Evolutionary conservation across 2,329 filamentous ascomycete species (phyloP), one percentile per base, ranked within the genome.

Genomic region (Phaeosphaeriaceae sp.): DNA sequence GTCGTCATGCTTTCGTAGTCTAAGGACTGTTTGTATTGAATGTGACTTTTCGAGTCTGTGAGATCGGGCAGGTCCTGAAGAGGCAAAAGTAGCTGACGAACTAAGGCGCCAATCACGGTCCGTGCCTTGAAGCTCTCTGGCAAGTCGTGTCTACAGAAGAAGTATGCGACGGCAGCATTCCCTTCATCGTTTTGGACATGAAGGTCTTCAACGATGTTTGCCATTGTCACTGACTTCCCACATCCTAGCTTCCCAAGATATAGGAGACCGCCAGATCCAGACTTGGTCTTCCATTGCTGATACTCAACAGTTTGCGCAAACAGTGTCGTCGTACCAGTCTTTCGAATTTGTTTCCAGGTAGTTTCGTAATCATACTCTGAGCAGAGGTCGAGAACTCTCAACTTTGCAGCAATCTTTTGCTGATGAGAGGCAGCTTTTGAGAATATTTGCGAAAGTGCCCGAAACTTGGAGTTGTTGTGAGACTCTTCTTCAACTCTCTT

Each of bases 191-290:
- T 44, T n/a, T 30, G 46, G 19, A 67, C 10, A 40, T 35, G 56
- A 2, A 73, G 59, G 26, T 72, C 61, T 17, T 71, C 66, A 1
- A 83, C 71, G 0, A 83, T 74, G 54, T 82, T 83, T 0, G 81
- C 80, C 11, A 83, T 49, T 9, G 79, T 52, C 1, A 83, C 80
- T 0, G 81, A 81, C 56, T 83, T 83, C 0, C 81, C 81, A 0
- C 76, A 78, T 2, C 81, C 81, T 1, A 83, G 67, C 46, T 78
- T 81, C 3, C 80, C 80, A 9, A 52, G 70, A 35, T 68, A 77
- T 0, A 81, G 1, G 0, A 83, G 59, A 0, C 78, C 79, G 40
- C 53, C 63, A 30, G 72, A 67, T 26, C 52, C 23, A 21, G 52
- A 11, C 23, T 43, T 22, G 10, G 35, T 15, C 61, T 66, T 78